These are phyloP conservation scores for Diaporthe humulicola DNA, from an alignment of 2,329 filamentous ascomycete species.

Conservation along the genomic window DNA sequence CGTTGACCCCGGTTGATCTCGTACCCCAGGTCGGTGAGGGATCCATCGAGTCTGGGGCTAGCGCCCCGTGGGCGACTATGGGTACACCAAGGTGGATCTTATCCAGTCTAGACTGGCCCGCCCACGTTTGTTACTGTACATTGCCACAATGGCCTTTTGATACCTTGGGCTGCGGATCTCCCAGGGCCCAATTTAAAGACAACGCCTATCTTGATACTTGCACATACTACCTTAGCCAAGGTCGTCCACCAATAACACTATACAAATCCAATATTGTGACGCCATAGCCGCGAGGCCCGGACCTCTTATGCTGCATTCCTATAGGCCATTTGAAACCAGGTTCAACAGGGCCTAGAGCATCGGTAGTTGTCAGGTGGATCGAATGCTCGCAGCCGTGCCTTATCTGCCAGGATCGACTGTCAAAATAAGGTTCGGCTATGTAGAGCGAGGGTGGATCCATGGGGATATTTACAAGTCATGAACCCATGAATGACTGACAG, in stretches of 20 bases:
- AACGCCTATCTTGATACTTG: background rate
- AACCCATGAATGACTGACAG: background rate
- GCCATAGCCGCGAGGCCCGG: background rate
- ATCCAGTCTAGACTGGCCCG: background rate
- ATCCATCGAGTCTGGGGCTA: background rate
- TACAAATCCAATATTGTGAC: background rate
- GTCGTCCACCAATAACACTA: background rate
- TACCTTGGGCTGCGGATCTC: no score
- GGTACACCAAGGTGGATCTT: background rate
- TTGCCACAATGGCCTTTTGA: background rate
- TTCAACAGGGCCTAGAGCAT: background rate
- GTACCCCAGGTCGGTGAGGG: slow-evolving; percentile 11
- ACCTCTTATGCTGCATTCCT: background rate
- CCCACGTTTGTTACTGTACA: background rate
- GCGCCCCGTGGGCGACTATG: background rate
- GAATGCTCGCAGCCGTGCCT: background rate
- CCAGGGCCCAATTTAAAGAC: background rate
- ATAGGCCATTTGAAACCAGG: slow-evolving; percentile 11
- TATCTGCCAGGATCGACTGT: background rate
- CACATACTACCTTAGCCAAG: background rate
- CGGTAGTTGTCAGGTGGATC: background rate
- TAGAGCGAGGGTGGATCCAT: background rate
- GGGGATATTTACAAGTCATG: slow-evolving; percentile 10
- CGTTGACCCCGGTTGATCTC: slow-evolving; percentile 5
- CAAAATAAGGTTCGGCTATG: slow-evolving; percentile 15